These are phyloP conservation scores for Bipolaris bicolor DNA, from an alignment of 2,329 filamentous ascomycete species.

Conservation along the genomic window DNA sequence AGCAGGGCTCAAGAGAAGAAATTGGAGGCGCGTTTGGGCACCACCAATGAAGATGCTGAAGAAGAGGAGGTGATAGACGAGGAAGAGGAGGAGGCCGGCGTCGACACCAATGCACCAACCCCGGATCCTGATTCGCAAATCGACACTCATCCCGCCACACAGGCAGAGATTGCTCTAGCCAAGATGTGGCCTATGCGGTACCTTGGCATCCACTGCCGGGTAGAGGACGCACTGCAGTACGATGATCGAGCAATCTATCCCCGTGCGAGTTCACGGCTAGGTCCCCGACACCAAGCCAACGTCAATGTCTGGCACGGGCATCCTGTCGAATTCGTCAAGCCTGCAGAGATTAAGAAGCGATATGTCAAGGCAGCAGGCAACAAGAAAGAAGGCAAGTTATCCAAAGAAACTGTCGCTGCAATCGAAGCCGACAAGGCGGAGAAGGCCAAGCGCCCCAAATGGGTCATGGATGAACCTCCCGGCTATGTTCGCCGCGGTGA, in stretches of 20 bases:
- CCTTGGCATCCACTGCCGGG: conserved; percentile 90
- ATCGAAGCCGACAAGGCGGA: conserved; percentile 81
- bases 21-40: conserved; percentile 77
- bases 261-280: conserved; percentile 88
- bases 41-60: conserved; percentile 59
- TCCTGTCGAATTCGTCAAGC: conserved; percentile 88
- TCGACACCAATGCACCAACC: conserved; percentile 66
- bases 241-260: conserved; percentile 94
- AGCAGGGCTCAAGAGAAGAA: conserved; percentile 94
- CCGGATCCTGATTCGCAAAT: conserved; percentile 58
- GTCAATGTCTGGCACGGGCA: conserved; percentile 84
- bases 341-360: conserved; percentile 82
- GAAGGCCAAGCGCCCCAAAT: conserved; percentile 84
- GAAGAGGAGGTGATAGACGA: conserved; percentile 71
- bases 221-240: conserved; percentile 94
- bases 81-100: conserved; percentile 71
- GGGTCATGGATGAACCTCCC: conserved; percentile 87
- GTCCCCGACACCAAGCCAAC: conserved; percentile 87
- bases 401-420: conserved; percentile 79
- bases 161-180: conserved; percentile 88
- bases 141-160: conserved; percentile 69
- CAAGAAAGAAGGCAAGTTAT: conserved; percentile 77
- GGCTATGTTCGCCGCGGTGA: conserved; percentile 87
- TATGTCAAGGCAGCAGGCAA: conserved; percentile 65
- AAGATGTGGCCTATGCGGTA: conserved; percentile 97